Base-by-base conservation (phyloP, 192 early-diverging fungal genomes). In the Dissophora ornata region DNA sequence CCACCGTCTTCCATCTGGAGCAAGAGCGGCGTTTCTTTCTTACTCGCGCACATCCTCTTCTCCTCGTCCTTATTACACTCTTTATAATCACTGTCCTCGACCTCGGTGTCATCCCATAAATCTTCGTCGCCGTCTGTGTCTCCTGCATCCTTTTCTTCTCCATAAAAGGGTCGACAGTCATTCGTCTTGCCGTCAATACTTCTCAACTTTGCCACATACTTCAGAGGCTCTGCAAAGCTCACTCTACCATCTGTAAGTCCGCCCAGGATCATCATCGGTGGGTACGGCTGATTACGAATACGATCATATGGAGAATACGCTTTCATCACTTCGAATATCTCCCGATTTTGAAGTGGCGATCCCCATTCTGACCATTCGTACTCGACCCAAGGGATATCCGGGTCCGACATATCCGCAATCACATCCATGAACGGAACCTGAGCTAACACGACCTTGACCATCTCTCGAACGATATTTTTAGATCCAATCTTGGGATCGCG, bases 301-400 rank as follows among this genome's bases (percentile, higher is more conserved):
- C 69, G 60, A 42, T 79, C 78, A 30, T 79, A 79, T 2, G 78
- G 78, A 3, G 66, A 69, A 30, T 69, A 79, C 4, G 4, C 10
- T 50, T 66, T 69, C 78, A 79, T 79, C 26, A 63, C 65, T 29
- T 79, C 78, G 47, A 71, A 79, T 3, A 79, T 34, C 49, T 69
- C 66, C 22, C 34, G 33, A 28, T 58, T 79, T 34, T 62, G 21
- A 25, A 75, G n/a, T 10, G 78, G 78, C 2, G 51, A 57, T 1
- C 78, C 78, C 78, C 78, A 79, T 28, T 79, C 77, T n/a, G 22
- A 32, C 77, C 77, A 65, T 40, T 79, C 78, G 26, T 79, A 79
- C 26, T 69, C 78, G 2, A 66, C 68, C 78, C 78, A 79, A 2
- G 67, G 61, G 12, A 79, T 51, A 19, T 65, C 45, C 10, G 58